Conservation (phyloP, 1,284 basidiomycete genomes). For the Trichosporon sp. region DNA sequence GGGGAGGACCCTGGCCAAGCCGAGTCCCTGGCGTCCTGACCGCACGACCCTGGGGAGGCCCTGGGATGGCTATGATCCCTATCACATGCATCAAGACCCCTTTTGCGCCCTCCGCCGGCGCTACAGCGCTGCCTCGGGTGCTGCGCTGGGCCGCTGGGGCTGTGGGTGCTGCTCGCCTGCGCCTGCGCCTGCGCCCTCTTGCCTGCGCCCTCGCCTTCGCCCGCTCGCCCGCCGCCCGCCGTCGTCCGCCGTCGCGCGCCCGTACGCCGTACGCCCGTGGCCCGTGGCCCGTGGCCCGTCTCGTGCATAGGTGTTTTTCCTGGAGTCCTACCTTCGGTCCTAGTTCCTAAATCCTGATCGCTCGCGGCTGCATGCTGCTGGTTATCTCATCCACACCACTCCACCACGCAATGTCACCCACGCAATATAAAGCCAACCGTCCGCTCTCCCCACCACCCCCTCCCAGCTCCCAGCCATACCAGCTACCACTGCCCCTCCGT, state of each 20-base stretch:
- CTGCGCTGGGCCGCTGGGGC: no score
- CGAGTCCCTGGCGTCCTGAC: not conserved
- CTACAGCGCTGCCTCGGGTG: no score
- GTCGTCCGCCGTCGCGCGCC: not conserved
- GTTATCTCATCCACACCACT: not conserved
- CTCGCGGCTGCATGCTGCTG: not conserved
- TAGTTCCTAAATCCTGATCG: not conserved
- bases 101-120: not conserved
- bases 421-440: not conserved
- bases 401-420: no score
- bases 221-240: not conserved
- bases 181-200: not conserved
- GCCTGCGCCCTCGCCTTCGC: not conserved
- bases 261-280: not conserved
- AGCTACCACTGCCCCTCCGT: not conserved
- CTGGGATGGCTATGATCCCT: not conserved
- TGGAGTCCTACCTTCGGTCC: not conserved
- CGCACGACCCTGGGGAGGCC: not conserved
- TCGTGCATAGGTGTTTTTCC: not conserved
- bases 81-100: not conserved
- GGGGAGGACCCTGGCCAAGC: not conserved
- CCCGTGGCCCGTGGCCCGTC: not conserved
- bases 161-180: no score
- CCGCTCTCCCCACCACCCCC: not conserved
- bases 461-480: not conserved